These are phyloP conservation scores for Rhododendron griersonianum DNA, from an alignment of 148 eudicot genomes.

Conservation along the genomic window DNA sequence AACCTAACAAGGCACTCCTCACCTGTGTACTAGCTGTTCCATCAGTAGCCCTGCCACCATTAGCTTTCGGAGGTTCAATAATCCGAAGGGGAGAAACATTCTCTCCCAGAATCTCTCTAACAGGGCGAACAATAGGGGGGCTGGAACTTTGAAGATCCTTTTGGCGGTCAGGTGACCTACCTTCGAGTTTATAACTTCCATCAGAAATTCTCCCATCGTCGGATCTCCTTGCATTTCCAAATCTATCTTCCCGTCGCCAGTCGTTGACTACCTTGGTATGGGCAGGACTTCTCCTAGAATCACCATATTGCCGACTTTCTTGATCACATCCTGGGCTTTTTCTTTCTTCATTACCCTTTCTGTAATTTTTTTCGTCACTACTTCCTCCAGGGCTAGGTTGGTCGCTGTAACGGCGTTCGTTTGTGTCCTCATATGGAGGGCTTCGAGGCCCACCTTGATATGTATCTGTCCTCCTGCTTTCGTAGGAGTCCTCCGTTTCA, in stretches of 20 bases:
- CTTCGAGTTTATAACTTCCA: constrained; percentile 62
- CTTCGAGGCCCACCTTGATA: constrained; percentile 68
- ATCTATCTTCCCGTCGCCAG: constrained; percentile 96
- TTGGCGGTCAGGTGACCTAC: constrained; percentile 72
- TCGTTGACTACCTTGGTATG: constrained; percentile 67
- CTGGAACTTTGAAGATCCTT: constrained; percentile 49
- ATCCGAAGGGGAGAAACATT: constrained; percentile 68
- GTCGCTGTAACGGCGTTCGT: constrained; percentile 61
- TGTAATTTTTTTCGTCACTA: constrained; percentile 26
- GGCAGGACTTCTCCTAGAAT: constrained; percentile 59
- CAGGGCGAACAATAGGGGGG: constrained; percentile 68
- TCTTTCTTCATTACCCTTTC: constrained; percentile 37
- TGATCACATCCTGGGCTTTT: constrained; percentile 79
- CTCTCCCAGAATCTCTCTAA: constrained; percentile 85
- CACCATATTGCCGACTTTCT: constrained; percentile 44
- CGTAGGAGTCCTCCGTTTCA: constrained; percentile 53
- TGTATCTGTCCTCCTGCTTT: constrained; percentile 58
- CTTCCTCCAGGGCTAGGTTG: constrained; percentile 70
- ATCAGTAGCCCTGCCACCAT: constrained; percentile 46
- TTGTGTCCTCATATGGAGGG: constrained; percentile 63
- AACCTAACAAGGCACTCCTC: constrained; percentile 9
- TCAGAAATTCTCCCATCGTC: constrained; percentile 44
- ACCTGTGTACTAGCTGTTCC: constrained; percentile 56
- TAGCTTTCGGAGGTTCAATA: constrained; percentile 83
- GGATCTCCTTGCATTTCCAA: constrained; percentile 70